These are phyloP conservation scores for Psilocybe sp. DNA, from an alignment of 768 basidiomycete genomes.

Conservation along the genomic window DNA sequence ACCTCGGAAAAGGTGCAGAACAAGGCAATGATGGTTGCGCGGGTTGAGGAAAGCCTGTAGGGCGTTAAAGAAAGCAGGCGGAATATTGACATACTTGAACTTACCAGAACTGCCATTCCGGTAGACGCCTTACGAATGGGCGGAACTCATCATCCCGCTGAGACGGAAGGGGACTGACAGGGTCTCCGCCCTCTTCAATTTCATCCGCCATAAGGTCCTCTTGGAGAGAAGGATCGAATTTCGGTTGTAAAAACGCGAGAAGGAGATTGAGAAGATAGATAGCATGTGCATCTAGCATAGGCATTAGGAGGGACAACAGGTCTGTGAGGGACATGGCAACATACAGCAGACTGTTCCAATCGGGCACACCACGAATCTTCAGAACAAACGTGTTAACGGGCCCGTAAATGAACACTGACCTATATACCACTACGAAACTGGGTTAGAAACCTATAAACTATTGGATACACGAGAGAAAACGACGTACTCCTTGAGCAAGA, in stretches of 20 bases:
- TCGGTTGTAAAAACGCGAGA: constrained; percentile 95
- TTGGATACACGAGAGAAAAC: constrained; percentile 3
- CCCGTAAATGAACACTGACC: constrained; percentile 48
- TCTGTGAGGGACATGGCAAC: constrained; percentile 19
- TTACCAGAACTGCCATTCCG: constrained; percentile 96
- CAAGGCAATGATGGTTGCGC: constrained; percentile 80
- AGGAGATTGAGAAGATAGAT: constrained; percentile 96
- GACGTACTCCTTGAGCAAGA: constrained; percentile 82
- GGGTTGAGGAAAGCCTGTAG: constrained; percentile 84
- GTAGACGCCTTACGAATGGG: constrained; percentile 92
- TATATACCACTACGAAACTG: constrained; percentile 77
- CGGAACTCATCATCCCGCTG: constrained; percentile 90
- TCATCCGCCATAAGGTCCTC: constrained; percentile 93
- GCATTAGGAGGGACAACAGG: constrained; percentile 8
- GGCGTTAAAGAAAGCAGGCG: constrained; percentile 4
- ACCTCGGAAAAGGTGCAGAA: constrained; percentile 77
- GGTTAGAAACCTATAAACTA: constrained; percentile 7
- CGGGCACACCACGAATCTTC: background rate
- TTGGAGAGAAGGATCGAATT: constrained; percentile 94
- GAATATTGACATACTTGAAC: constrained; percentile 12
- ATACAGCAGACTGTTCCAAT: constrained; percentile 60
- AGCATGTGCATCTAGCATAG: constrained; percentile 72
- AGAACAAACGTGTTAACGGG: background rate
- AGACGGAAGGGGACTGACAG: constrained; percentile 57
- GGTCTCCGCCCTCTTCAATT: constrained; percentile 87